Base-by-base conservation (phyloP, 2,329 filamentous ascomycete genomes). In the Orbilia ellipsospora region DNA sequence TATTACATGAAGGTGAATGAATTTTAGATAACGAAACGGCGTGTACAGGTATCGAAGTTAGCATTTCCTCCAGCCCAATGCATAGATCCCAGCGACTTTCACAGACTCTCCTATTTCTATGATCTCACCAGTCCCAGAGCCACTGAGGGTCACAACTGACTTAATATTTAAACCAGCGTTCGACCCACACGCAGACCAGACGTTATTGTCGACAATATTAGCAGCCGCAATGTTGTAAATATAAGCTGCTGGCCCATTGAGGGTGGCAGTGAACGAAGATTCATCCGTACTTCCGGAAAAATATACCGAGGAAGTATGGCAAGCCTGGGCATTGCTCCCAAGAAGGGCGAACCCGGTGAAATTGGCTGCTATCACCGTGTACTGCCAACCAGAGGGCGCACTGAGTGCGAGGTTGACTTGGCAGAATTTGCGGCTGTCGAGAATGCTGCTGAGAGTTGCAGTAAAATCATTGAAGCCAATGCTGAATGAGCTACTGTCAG, bases 381-480 rank as follows among this genome's bases (percentile, higher is more conserved):
- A 72, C 48, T 72, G 67, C 67, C 67, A 72, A n/a, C 54, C 60
- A 5, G 54, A 52, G 0, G 67, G 67, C 5, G 51, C 51, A 12
- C 28, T 59, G 23, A 72, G 44, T 8, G 45, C 60, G 8, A 72
- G 42, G 23, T 72, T 72, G 12, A 72, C 40, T 28, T 72, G 67
- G 18, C 67, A 72, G 13, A 63, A 63, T 18, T 64, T 63, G 26
- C 67, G 67, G 23, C 42, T 63, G n/a, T 72, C 60, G 8, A 20
- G 6, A 28, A 57, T 42, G 10, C 45, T 63, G 16, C 54, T 50
- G 2, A 72, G 40, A n/a, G 56, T 45, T 2, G 67, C 67, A 4
- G 60, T 42, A 40, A 63, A 72, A 5, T 48, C 51, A 8, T 51
- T 50, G 52, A 72, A 63, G 40, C 28, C 48, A 7, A 55, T 51